phyloP scores from a whole-genome alignment of 179 eudicot genomes.

The Beta macrorhiza region DNA sequence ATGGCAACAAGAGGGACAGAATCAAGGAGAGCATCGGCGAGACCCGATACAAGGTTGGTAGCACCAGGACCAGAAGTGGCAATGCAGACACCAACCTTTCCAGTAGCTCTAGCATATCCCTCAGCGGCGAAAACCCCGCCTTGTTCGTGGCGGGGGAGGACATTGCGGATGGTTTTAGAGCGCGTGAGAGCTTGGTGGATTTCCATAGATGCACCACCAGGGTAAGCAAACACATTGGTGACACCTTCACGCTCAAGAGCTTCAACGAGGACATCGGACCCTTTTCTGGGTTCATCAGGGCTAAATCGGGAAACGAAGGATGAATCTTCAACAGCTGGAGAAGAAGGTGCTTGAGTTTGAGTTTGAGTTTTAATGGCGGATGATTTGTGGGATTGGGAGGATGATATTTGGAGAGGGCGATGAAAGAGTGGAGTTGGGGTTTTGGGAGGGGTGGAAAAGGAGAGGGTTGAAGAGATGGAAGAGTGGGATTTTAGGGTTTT shows the following conservation, averaged over 20 bases:
- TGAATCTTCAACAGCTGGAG: not conserved
- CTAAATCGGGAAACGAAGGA: slow-evolving; percentile 43
- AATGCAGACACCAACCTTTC: slow-evolving; percentile 76
- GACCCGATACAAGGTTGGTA: slow-evolving; percentile 72
- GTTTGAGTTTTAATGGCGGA: slow-evolving; percentile 21
- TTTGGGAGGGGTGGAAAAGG: slow-evolving; percentile 7
- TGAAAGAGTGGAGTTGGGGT: not conserved
- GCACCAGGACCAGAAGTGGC: slow-evolving; percentile 99
- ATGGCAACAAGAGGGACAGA: slow-evolving; percentile 78
- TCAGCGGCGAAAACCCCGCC: slow-evolving; percentile 84
- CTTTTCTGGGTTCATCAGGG: slow-evolving; percentile 69
- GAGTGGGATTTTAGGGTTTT: not conserved
- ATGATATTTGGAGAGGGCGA: not conserved
- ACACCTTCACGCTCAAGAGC: slow-evolving; percentile 89
- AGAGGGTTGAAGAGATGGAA: not conserved
- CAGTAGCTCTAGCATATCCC: slow-evolving; percentile 84
- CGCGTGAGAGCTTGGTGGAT: slow-evolving; percentile 90
- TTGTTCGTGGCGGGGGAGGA: slow-evolving; percentile 86
- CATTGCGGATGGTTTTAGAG: slow-evolving; percentile 51
- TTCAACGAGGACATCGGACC: slow-evolving; percentile 79
- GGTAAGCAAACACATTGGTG: slow-evolving; percentile 75
- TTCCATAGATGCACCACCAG: slow-evolving; percentile 90
- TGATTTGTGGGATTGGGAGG: not conserved
- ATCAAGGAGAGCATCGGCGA: slow-evolving; percentile 78
- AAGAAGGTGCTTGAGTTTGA: slow-evolving; percentile 22